Evolutionary conservation across 352 stramenopile genomes (phyloP).

Genomic region (Globisporangium barbulae): DNA sequence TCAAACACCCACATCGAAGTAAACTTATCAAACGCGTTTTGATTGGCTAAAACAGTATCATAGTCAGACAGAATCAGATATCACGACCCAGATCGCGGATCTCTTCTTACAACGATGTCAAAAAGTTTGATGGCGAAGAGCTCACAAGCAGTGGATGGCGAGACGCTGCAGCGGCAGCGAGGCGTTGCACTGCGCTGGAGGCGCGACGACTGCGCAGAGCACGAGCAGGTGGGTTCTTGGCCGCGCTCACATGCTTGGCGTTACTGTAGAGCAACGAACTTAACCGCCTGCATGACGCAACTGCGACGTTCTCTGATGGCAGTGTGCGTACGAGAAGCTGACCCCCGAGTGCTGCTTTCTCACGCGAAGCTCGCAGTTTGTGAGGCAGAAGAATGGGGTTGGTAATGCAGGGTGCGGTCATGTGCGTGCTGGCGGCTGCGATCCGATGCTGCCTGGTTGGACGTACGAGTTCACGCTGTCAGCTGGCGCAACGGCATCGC

Average conservation of each 20-base stretch:
- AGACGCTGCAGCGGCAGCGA: not conserved
- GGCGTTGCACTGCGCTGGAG: not conserved
- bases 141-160: not conserved
- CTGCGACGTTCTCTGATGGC: not conserved
- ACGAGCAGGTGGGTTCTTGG: not conserved
- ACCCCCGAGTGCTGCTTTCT: not conserved
- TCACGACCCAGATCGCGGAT: not conserved
- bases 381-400: too few species aligned
- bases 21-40: not conserved
- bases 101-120: not conserved
- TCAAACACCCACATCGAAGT: too few species aligned
- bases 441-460: not conserved
- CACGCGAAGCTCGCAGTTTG: not conserved
- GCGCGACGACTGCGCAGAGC: not conserved
- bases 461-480: constrained; percentile 2
- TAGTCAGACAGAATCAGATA: too few species aligned
- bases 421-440: not conserved
- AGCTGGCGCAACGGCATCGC: not conserved
- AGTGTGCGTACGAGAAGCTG: constrained; percentile 2
- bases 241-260: not conserved
- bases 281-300: not conserved
- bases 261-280: not conserved
- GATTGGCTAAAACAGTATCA: not conserved
- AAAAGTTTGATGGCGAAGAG: not conserved
- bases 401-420: too few species aligned